A percentile compares a stretch with the other conserved stretches of the same genome.
Conservation (phyloP, 2,329 filamentous ascomycete species). For the Colletotrichum tropicicola region DNA sequence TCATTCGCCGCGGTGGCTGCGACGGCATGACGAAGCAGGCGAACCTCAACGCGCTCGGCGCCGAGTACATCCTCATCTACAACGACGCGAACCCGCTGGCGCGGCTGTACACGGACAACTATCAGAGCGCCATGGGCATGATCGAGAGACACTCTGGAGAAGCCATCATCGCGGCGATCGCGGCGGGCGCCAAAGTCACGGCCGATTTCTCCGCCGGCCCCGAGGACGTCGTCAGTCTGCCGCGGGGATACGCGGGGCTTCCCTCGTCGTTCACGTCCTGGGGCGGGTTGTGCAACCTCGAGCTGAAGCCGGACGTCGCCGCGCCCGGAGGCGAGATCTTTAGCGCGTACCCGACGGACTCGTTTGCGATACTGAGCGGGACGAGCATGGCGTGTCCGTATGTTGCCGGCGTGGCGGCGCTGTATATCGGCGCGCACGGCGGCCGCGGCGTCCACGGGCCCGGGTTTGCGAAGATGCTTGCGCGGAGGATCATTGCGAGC, state of each 20-base stretch:
- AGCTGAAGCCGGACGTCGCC: constrained; percentile 52
- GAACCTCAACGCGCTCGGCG: constrained; percentile 37
- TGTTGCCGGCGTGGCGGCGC: constrained; percentile 50
- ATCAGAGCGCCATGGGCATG: not conserved
- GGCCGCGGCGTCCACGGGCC: constrained; percentile 40
- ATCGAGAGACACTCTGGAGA: constrained; percentile 34
- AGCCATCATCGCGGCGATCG: constrained; percentile 36
- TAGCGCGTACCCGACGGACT: constrained; percentile 50
- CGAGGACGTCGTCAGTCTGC: constrained; percentile 33
- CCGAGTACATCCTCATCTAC: constrained; percentile 40
- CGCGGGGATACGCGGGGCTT: constrained; percentile 39
- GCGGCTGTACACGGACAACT: not conserved
- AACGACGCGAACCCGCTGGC: constrained; percentile 33
- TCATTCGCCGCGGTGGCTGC: constrained; percentile 46
- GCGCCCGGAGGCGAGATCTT: constrained; percentile 50
- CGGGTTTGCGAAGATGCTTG: constrained; percentile 39
- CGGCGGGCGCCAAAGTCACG: constrained; percentile 36
- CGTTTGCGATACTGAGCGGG: constrained; percentile 50
- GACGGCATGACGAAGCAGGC: constrained; percentile 35
- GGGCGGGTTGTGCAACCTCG: constrained; percentile 52
- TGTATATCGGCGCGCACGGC: constrained; percentile 43
- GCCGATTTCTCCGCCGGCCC: constrained; percentile 38
- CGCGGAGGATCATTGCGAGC: constrained; percentile 42
- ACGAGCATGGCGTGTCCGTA: constrained; percentile 60
- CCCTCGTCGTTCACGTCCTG: constrained; percentile 52